phyloP scores from a whole-genome alignment of 2,329 filamentous ascomycete species.

The Fusarium sterilihyphosum region DNA sequence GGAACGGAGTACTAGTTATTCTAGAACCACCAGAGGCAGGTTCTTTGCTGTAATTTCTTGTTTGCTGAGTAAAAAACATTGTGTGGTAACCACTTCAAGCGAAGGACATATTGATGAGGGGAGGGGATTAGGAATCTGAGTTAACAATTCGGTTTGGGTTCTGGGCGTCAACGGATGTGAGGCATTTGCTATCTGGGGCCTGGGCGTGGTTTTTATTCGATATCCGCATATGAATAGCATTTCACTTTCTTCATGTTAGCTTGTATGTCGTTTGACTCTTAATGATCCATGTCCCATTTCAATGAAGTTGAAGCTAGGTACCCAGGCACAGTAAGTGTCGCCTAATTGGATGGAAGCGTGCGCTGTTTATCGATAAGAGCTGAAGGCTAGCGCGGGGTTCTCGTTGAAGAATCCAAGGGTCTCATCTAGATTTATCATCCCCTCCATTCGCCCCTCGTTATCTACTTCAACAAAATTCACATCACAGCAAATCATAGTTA shows the following conservation, averaged over 20 bases:
- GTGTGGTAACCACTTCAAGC: constrained; percentile 1
- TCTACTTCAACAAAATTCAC: background rate
- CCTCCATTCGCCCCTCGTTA: background rate
- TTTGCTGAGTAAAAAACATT: constrained; percentile 15
- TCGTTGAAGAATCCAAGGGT: constrained; percentile 8
- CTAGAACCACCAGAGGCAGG: background rate
- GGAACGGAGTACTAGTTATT: constrained; percentile 8
- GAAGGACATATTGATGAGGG: background rate
- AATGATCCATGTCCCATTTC: background rate
- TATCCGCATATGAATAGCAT: constrained; percentile 11
- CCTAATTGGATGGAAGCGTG: too few relatives aligned
- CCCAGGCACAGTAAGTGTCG: background rate
- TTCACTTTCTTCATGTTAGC: background rate
- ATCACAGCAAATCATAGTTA: background rate
- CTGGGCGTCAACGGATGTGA: constrained; percentile 27
- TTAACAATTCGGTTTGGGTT: constrained; percentile 7
- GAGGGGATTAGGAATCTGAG: background rate
- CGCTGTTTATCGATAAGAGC: constrained; percentile 39
- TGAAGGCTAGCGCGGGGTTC: constrained; percentile 34
- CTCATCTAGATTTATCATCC: constrained; percentile 32
- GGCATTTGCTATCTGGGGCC: constrained; percentile 12
- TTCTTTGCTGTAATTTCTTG: constrained; percentile 9
- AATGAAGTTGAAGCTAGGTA: background rate
- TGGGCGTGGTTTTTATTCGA: constrained; percentile 15
- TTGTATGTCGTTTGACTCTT: background rate